Conservation (phyloP, 2,329 filamentous ascomycete species). For the Beauveria varroae region DNA sequence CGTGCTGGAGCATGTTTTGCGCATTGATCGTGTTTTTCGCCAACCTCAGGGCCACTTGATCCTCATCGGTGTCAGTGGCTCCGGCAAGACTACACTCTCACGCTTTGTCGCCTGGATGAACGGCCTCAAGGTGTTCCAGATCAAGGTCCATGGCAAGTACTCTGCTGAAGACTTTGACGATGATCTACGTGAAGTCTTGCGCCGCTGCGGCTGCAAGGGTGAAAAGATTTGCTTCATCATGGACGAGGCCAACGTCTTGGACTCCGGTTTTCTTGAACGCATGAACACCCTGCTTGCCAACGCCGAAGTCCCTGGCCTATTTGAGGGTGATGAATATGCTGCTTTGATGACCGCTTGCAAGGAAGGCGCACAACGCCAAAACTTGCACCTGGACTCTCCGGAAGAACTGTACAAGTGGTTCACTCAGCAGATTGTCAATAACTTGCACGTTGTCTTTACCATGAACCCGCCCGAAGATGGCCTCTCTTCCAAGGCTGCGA, state of each 20-base stretch:
- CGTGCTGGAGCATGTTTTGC: constrained; percentile 92
- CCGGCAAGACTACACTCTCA: constrained; percentile 95
- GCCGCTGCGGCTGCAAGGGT: constrained; percentile 91
- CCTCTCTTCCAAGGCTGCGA: constrained; percentile 90
- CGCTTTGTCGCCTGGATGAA: constrained; percentile 99
- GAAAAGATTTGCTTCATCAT: constrained; percentile 99
- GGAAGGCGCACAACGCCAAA: constrained; percentile 93
- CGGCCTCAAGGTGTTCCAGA: constrained; percentile 96
- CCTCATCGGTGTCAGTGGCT: constrained; percentile 95
- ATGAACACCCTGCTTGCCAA: constrained; percentile 99
- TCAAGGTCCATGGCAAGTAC: constrained; percentile 99
- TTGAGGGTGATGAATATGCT: constrained; percentile 97
- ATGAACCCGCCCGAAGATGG: constrained; percentile 99
- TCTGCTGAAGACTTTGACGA: constrained; percentile 98
- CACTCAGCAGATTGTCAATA: constrained; percentile 97
- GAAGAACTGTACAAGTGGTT: constrained; percentile 99
- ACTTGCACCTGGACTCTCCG: constrained; percentile 88
- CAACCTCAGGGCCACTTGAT: constrained; percentile 98
- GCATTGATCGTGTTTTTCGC: constrained; percentile 96
- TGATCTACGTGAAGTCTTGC: constrained; percentile 86
- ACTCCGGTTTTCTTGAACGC: constrained; percentile 95
- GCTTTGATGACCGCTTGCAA: constrained; percentile 99
- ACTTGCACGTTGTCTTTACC: constrained; percentile 97
- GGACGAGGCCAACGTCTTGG: constrained; percentile 97
- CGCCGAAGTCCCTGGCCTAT: constrained; percentile 96